phyloP scores from a whole-genome alignment of 2,329 filamentous ascomycete species.

The Penicillium sclerotiorum region DNA sequence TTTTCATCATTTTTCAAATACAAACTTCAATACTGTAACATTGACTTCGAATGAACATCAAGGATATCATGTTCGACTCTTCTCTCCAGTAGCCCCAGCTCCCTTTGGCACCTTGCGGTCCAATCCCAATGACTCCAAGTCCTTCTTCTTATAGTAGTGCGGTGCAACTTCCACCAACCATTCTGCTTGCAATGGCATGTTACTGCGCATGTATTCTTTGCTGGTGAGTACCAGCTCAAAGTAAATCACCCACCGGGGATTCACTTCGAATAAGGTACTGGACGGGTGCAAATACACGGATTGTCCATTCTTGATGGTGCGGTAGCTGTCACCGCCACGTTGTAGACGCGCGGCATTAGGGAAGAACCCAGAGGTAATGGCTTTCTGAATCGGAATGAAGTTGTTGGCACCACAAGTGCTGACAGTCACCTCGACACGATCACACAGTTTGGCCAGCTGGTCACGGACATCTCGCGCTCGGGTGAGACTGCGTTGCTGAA shows the following conservation, averaged over 20 bases:
- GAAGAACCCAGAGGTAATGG: constrained; percentile 91
- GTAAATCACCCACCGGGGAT: constrained; percentile 87
- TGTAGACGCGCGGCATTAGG: constrained; percentile 85
- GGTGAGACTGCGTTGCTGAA: constrained; percentile 87
- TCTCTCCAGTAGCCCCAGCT: constrained; percentile 48
- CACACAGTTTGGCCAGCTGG: constrained; percentile 87
- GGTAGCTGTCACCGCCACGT: constrained; percentile 81
- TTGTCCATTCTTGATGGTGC: constrained; percentile 87
- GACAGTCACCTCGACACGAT: constrained; percentile 80
- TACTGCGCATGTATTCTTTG: constrained; percentile 91
- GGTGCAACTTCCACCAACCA: constrained; percentile 91
- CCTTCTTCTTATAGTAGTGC: constrained; percentile 91
- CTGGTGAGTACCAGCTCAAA: constrained; percentile 87
- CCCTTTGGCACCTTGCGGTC: constrained; percentile 75
- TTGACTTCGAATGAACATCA: neutral
- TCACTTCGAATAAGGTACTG: constrained; percentile 74
- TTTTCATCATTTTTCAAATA: neutral
- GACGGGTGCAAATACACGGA: constrained; percentile 91
- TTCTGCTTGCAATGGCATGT: constrained; percentile 78
- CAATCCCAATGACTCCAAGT: constrained; percentile 75
- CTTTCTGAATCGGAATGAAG: constrained; percentile 77
- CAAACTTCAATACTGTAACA: neutral
- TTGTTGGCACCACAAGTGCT: constrained; percentile 72
- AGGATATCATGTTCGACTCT: constrained; percentile 36
- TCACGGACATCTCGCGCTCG: constrained; percentile 89